Conservation (phyloP, 2,329 filamentous ascomycete species). For the Aureobasidium subglaciale region DNA sequence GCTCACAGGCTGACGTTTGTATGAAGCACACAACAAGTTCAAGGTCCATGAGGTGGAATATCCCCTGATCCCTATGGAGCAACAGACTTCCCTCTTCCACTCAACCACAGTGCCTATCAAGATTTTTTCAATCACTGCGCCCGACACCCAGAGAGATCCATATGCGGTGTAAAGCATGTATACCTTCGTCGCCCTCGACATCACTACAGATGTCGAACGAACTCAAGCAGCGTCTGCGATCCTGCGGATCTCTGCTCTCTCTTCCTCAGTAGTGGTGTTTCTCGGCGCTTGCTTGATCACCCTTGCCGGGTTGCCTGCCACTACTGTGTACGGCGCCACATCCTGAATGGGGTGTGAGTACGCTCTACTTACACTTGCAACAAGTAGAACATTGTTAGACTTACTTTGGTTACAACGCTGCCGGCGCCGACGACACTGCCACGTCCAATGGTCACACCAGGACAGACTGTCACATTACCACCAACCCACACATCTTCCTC, state of each 20-base stretch:
- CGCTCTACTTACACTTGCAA: not conserved
- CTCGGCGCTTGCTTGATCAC: constrained; percentile 16
- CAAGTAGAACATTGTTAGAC: not conserved
- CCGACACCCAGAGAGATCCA: constrained; percentile 13
- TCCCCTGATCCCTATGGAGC: constrained; percentile 24
- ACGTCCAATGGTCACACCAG: constrained; percentile 70
- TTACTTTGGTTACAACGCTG: constrained; percentile 69
- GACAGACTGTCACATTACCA: constrained; percentile 63
- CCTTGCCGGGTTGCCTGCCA: constrained; percentile 55
- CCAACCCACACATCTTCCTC: constrained; percentile 79
- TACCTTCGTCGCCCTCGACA: too few relatives aligned
- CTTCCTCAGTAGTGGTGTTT: constrained; percentile 17
- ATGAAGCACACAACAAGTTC: constrained; percentile 27
- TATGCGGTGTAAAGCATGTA: not conserved
- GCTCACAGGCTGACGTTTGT: not conserved
- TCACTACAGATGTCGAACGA: too few relatives aligned
- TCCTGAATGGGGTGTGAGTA: constrained; percentile 31
- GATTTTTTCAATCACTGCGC: constrained; percentile 23
- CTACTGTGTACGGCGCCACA: constrained; percentile 56
- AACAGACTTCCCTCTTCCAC: constrained; percentile 31
- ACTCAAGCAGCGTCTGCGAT: constrained; percentile 15
- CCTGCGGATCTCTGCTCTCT: constrained; percentile 16
- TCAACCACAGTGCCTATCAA: constrained; percentile 29
- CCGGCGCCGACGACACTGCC: constrained; percentile 71
- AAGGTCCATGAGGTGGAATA: constrained; percentile 26